These are phyloP conservation scores for Fistulifera solaris DNA, from an alignment of 108 stramenopile genomes.

Conservation along the genomic window DNA sequence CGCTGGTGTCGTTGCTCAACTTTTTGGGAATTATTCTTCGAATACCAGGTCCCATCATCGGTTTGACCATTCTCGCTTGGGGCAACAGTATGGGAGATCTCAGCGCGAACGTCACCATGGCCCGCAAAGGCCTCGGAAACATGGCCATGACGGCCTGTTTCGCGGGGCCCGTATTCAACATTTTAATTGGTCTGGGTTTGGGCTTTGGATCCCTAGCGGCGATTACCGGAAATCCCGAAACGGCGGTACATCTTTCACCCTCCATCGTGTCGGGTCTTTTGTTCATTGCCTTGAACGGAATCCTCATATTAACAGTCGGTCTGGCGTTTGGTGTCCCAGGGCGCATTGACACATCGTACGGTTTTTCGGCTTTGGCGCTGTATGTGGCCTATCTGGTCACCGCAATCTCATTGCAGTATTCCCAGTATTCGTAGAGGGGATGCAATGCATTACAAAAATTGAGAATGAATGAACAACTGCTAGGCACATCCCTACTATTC, in stretches of 20 bases:
- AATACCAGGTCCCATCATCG: slow-evolving; percentile 82
- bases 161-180: slow-evolving; percentile 95
- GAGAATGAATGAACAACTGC: no score
- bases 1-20: slow-evolving; percentile 77
- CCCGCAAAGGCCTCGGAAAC: slow-evolving; percentile 85
- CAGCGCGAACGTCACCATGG: slow-evolving; percentile 88
- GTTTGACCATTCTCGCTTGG: slow-evolving; percentile 92
- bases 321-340: slow-evolving; percentile 24
- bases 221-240: slow-evolving; percentile 22
- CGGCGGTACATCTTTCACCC: slow-evolving; percentile 29
- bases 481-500: no score
- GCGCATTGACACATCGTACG: slow-evolving; percentile 52
- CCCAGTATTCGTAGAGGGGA: neutral
- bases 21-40: slow-evolving; percentile 73
- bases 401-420: slow-evolving; percentile 28
- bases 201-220: slow-evolving; percentile 49
- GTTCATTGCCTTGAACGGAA: slow-evolving; percentile 58
- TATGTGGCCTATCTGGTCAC: slow-evolving; percentile 30
- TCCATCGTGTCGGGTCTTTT: slow-evolving; percentile 53
- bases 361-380: slow-evolving; percentile 37
- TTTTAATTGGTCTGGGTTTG: slow-evolving; percentile 72
- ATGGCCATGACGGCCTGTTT: slow-evolving; percentile 90
- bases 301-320: slow-evolving; percentile 38
- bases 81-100: slow-evolving; percentile 91
- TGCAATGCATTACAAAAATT: no score